Conservation (phyloP, 1,284 basidiomycete genomes). For the Filobasidium uniguttulatum region DNA sequence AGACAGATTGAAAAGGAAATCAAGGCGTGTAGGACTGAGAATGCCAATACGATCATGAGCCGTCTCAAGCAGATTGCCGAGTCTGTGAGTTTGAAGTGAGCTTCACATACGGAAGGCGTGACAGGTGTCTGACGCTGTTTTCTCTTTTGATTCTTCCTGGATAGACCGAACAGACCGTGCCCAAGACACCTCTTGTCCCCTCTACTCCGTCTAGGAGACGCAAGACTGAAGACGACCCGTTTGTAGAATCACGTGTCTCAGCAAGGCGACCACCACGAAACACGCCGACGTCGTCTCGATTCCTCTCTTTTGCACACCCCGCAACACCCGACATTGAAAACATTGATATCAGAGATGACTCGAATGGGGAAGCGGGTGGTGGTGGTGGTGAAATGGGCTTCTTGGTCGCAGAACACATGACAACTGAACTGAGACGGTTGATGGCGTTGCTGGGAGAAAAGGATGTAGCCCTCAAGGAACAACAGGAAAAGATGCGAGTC, state of each 20-base stretch:
- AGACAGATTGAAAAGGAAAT: neutral
- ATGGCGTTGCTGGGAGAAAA: conserved; percentile 42
- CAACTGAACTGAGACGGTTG: conserved; percentile 12
- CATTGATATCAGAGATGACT: neutral
- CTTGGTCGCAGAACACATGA: conserved; percentile 4
- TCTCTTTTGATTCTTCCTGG: too few species aligned
- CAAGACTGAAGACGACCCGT: conserved; percentile 1
- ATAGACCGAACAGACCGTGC: neutral
- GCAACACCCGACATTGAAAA: neutral
- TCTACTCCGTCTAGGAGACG: neutral
- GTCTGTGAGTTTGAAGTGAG: neutral
- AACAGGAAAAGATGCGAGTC: conserved; percentile 18
- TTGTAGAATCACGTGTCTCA: neutral
- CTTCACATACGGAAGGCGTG: neutral
- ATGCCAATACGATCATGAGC: neutral
- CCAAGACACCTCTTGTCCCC: neutral
- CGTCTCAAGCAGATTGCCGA: neutral
- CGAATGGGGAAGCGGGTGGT: neutral
- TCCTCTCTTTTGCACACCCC: neutral
- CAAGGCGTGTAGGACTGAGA: neutral
- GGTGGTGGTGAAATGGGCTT: neutral
- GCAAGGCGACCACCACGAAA: neutral
- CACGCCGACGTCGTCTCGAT: neutral
- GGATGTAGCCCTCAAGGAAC: conserved; percentile 39
- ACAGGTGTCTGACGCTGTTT: too few species aligned